Evolutionary conservation across 768 basidiomycete species (phyloP), one percentile per base, ranked within the genome.

Genomic region (Termitomyces sp.): DNA sequence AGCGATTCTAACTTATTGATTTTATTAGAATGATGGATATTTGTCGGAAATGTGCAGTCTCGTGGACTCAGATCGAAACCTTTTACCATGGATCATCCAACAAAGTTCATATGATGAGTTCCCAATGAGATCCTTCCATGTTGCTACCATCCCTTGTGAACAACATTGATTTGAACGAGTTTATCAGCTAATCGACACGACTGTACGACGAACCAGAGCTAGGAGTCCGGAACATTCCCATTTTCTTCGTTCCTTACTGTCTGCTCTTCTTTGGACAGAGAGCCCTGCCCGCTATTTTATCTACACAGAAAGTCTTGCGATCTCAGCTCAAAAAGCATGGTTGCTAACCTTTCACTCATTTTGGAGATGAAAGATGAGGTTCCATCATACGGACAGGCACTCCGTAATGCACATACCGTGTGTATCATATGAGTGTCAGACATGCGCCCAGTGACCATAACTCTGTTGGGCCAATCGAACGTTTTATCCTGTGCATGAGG

Each of bases 381-480:
- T 19, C 38, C 32, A 44, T 46, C 48, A 34, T 34, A 25, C 43
- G 16, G 37, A 17, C 16, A 54, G 48, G 55, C 48, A 17, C 27
- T 47, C 14, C 54, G 47, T 54, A 64, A 60, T 17, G 57, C 48
- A 34, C 31, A 31, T 25, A 48, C 53, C 63, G 59, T 59, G 59
- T 64, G 63, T 60, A 49, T 54, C 25, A 53, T 55, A 45, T n/a
- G 50, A 38, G 32, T n/a, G 53, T 59, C 43, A 54, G 40, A 49
- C 37, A 19, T 32, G 31, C n/a, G n/a, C 2, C n/a, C 10, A 19
- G 37, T 40, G n/a, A 38, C 10, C 10, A 4, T 38, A 17, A 38
- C 16, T 38, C 25, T 27, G 17, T 37, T 38, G 25, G 10, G 49
- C 17, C 14, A 29, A 40, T 27, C 11, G 11, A 38, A 29, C 23